A percentile compares a stretch with the other conserved stretches of the same genome.
Conservation (phyloP, 257 asterid species). For the Catharanthus roseus region DNA sequence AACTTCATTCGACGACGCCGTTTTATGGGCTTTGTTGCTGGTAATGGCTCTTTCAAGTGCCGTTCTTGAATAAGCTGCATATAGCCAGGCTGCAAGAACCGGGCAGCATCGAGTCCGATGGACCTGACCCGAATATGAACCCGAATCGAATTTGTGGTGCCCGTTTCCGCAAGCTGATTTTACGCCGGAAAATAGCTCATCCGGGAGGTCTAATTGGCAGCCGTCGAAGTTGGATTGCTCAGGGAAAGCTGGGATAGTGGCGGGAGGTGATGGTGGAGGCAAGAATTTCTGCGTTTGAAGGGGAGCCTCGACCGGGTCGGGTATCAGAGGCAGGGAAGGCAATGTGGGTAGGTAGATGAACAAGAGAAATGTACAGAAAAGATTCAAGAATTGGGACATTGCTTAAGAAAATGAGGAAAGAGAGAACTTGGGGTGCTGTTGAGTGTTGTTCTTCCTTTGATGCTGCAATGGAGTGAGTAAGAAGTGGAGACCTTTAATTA, state of each 20-base stretch:
- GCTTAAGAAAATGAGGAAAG: slow-evolving; percentile 24
- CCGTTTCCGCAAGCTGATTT: slow-evolving; percentile 65
- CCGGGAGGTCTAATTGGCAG: slow-evolving; percentile 78
- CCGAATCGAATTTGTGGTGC: slow-evolving; percentile 34
- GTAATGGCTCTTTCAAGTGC: slow-evolving; percentile 40
- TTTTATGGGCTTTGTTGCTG: slow-evolving; percentile 25
- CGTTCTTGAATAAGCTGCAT: slow-evolving; percentile 75
- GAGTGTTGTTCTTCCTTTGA: neutral
- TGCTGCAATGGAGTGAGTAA: slow-evolving; percentile 8
- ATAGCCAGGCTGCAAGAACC: slow-evolving; percentile 86
- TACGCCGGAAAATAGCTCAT: slow-evolving; percentile 56
- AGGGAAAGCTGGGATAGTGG: slow-evolving; percentile 93
- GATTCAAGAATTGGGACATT: slow-evolving; percentile 38
- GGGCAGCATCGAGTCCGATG: slow-evolving; percentile 90
- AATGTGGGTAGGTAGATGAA: slow-evolving; percentile 20
- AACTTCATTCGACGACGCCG: slow-evolving; percentile 29
- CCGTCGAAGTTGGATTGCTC: slow-evolving; percentile 62
- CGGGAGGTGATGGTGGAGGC: slow-evolving; percentile 44
- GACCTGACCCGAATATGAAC: slow-evolving; percentile 38
- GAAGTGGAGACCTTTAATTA: slow-evolving; percentile 9
- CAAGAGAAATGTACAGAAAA: slow-evolving; percentile 31
- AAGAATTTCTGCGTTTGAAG: slow-evolving; percentile 45
- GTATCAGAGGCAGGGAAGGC: slow-evolving; percentile 39
- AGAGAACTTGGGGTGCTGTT: neutral
- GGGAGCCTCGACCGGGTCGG: slow-evolving; percentile 60